Percentiles rank a stretch among this genome's conserved stretches.
Conservation (phyloP, 2,329 filamentous ascomycete genomes). For the Trichoderma polysporum region DNA sequence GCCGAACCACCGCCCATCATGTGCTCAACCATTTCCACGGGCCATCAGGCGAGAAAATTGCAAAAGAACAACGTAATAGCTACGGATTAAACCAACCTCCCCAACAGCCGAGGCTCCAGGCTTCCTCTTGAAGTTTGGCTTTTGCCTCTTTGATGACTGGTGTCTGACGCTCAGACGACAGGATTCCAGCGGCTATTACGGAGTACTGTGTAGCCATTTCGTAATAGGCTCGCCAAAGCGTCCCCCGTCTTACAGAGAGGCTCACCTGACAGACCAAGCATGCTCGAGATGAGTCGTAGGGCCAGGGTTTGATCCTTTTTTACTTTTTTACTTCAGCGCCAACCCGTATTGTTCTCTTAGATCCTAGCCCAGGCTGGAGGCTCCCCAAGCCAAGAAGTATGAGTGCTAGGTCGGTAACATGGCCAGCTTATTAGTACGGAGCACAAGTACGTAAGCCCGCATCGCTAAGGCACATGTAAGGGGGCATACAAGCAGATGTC, state of each 20-base stretch:
- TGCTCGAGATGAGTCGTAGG: slow-evolving; percentile 15
- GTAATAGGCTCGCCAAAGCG: neutral
- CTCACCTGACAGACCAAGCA: slow-evolving; percentile 18
- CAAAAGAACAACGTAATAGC: slow-evolving; percentile 17
- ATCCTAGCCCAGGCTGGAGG: neutral
- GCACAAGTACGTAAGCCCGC: neutral
- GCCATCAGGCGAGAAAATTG: neutral
- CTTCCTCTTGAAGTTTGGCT: neutral
- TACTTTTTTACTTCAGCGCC: neutral
- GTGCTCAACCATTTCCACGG: slow-evolving; percentile 20
- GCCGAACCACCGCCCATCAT: slow-evolving; percentile 19
- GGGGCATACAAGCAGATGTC: neutral
- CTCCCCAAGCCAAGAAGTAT: neutral
- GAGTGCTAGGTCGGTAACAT: neutral
- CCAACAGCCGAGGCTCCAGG: slow-evolving; percentile 16
- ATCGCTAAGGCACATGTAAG: neutral
- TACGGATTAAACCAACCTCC: neutral
- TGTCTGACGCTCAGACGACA: neutral
- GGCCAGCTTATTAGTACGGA: neutral
- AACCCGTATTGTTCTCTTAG: neutral
- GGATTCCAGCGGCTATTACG: neutral
- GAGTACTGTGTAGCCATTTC: neutral
- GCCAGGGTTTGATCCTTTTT: slow-evolving; percentile 8
- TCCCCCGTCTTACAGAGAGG: neutral
- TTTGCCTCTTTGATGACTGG: slow-evolving; percentile 7